Evolutionary conservation across 306 rosid species (phyloP).

Genomic region (Dryas drummondii): DNA sequence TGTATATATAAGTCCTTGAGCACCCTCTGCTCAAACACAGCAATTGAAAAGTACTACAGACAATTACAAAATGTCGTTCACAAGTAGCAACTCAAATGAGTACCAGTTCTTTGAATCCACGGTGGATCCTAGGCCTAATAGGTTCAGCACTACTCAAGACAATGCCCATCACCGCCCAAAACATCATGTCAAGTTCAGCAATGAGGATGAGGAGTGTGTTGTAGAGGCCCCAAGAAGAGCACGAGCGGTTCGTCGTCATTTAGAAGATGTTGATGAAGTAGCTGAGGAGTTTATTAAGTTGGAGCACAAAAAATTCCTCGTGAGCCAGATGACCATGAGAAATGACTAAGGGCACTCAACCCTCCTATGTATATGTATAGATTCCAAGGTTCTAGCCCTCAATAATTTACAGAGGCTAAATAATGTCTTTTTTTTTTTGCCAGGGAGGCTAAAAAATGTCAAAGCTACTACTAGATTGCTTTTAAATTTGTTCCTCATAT

Average conservation of each 20-base stretch:
- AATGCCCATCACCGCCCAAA: background rate
- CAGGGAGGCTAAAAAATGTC: conserved; percentile 6
- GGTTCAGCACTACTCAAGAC: background rate
- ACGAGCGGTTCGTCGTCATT: background rate
- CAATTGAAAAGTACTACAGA: background rate
- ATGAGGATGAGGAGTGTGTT: conserved; percentile 19
- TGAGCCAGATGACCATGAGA: conserved; percentile 22
- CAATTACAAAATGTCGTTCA: conserved; percentile 15
- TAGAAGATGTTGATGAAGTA: conserved; percentile 46
- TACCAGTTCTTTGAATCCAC: conserved; percentile 12
- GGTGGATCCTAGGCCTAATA: conserved; percentile 15
- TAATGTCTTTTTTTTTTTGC: background rate
- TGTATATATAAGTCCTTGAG: background rate
- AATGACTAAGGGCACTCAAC: background rate
- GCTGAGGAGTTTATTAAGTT: conserved; percentile 59
- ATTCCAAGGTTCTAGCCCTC: background rate
- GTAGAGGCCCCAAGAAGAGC: background rate
- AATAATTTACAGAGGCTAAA: background rate
- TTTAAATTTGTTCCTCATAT: background rate
- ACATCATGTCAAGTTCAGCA: conserved; percentile 21
- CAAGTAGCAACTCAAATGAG: background rate
- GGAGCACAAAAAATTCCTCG: conserved; percentile 50
- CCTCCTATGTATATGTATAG: background rate
- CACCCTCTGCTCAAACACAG: background rate
- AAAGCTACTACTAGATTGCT: conserved; percentile 1